Conservation (phyloP, 306 rosid species). For the Quercus cerris region DNA sequence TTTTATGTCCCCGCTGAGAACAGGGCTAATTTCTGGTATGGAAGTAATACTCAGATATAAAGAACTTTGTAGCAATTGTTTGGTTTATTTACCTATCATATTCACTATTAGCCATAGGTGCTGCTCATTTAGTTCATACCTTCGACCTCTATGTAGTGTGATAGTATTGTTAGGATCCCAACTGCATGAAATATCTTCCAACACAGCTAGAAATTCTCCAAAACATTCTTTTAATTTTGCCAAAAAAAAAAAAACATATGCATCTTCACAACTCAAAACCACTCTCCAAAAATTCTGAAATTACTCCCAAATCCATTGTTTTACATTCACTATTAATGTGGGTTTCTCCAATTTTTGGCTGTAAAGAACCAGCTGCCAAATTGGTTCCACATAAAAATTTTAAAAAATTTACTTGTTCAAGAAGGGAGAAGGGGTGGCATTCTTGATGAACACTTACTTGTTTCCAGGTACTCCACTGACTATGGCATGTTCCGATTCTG, state of each 20-base stretch:
- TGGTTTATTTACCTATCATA: background rate
- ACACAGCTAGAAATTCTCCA: background rate
- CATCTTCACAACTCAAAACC: too few relatives aligned
- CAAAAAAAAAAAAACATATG: too few relatives aligned
- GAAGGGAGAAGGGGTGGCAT: too few relatives aligned
- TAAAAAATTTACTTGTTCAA: too few relatives aligned
- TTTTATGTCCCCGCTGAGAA: slow-evolving; percentile 91
- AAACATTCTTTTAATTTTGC: background rate
- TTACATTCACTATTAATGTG: too few relatives aligned
- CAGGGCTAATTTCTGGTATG: slow-evolving; percentile 79
- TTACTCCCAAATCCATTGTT: too few relatives aligned
- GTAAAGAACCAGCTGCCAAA: too few relatives aligned
- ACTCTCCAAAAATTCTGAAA: too few relatives aligned
- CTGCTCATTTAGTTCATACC: background rate
- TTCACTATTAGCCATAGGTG: background rate
- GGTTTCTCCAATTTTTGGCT: too few relatives aligned
- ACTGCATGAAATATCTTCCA: too few relatives aligned
- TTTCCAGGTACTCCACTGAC: slow-evolving; percentile 64
- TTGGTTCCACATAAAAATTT: too few relatives aligned
- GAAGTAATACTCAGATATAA: background rate
- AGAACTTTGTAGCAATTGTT: background rate
- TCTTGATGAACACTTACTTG: background rate
- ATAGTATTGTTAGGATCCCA: background rate
- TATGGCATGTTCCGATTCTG: slow-evolving; percentile 95
- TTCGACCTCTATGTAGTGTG: background rate